Conservation (phyloP, 1,284 basidiomycete genomes). For the Tilletia walkeri region DNA sequence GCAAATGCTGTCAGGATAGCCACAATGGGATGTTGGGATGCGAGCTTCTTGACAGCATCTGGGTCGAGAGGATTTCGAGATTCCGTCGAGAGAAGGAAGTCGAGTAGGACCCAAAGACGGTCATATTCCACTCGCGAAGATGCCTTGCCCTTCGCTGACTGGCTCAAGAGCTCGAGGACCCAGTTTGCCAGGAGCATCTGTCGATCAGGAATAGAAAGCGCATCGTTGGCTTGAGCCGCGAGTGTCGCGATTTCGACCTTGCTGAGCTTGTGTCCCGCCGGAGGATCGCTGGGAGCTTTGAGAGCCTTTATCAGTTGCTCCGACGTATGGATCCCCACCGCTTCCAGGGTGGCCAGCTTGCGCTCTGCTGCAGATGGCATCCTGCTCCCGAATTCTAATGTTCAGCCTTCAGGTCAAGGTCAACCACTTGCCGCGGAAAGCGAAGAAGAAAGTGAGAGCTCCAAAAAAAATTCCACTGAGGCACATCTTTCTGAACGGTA, state of each 20-base stretch:
- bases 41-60: conserved; percentile 11
- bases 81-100: not conserved
- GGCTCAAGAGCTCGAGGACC: not conserved
- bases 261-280: not conserved
- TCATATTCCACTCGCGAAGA: not conserved
- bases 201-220: not conserved
- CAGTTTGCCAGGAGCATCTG: not conserved
- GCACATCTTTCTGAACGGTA: no score
- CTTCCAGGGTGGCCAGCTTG: not conserved
- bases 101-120: not conserved
- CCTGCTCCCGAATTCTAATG: not conserved
- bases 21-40: not conserved
- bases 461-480: no score
- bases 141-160: not conserved
- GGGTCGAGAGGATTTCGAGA: not conserved
- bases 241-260: conserved; percentile 8
- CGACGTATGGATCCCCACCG: not conserved
- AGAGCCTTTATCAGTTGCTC: conserved; percentile 12
- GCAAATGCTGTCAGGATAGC: conserved; percentile 5
- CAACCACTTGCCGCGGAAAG: no score
- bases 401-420: no score
- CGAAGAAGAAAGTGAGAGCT: no score
- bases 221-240: not conserved
- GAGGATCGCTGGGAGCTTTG: conserved; percentile 11
- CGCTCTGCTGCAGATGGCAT: not conserved